A percentile compares a stretch with the other conserved stretches of the same genome.
These are phyloP conservation scores for Rhodotorula sp. DNA, from an alignment of 1,284 basidiomycete species.

Conservation along the genomic window DNA sequence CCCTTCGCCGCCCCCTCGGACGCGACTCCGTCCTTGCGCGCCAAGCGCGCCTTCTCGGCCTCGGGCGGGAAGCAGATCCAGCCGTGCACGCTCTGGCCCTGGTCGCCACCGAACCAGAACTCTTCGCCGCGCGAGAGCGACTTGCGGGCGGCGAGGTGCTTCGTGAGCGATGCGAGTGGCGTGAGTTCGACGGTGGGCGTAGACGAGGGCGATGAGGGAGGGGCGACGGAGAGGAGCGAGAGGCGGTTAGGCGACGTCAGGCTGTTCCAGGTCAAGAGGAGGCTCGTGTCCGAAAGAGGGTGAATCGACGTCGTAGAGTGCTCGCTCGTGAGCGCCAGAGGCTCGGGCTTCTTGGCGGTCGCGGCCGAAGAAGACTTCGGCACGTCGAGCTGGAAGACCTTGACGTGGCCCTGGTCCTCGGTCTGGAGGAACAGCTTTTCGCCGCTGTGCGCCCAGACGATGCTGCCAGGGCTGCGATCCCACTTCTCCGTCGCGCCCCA, in stretches of 20 bases:
- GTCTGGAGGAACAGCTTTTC: constrained; percentile 70
- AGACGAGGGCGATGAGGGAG: constrained; percentile 51
- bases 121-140: constrained; percentile 65
- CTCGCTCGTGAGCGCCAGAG: constrained; percentile 61
- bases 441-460: constrained; percentile 71
- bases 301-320: constrained; percentile 57
- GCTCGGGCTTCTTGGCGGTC: constrained; percentile 55
- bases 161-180: constrained; percentile 33
- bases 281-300: background rate
- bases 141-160: constrained; percentile 60
- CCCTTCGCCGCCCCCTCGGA: constrained; percentile 7
- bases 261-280: constrained; percentile 60
- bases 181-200: background rate
- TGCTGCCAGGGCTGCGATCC: constrained; percentile 67
- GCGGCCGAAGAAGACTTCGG: constrained; percentile 61
- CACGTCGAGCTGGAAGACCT: constrained; percentile 63
- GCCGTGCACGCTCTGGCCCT: constrained; percentile 71
- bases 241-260: constrained; percentile 72
- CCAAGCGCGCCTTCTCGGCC: constrained; percentile 53
- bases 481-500: constrained; percentile 73
- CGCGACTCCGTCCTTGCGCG: constrained; percentile 49
- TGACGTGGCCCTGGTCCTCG: constrained; percentile 60
- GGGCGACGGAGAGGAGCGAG: constrained; percentile 54
- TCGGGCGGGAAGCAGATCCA: constrained; percentile 78
- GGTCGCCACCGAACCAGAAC: constrained; percentile 81